These are phyloP conservation scores for Danielia reshetovae DNA, from an alignment of 805 yeast species.

Conservation along the genomic window DNA sequence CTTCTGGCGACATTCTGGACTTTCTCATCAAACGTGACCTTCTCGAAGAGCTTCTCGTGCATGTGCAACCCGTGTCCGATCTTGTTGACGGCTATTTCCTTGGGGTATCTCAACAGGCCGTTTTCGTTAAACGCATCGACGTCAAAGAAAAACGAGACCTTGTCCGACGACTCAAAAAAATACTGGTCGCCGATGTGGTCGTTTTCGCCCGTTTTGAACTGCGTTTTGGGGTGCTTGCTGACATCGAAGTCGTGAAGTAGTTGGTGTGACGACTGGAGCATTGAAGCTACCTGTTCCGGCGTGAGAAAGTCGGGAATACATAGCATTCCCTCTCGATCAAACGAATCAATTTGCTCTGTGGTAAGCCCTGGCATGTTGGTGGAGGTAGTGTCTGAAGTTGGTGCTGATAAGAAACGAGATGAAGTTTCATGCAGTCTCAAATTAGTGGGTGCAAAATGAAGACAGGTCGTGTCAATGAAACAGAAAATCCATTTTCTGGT, in stretches of 20 bases:
- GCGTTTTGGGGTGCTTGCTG: conserved; percentile 60
- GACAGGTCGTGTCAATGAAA: too few species aligned
- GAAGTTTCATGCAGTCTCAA: not conserved
- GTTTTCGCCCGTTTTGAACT: conserved; percentile 57
- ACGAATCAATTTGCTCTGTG: conserved; percentile 45
- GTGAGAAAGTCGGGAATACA: conserved; percentile 55
- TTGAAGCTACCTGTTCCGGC: conserved; percentile 31
- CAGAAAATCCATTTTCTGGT: too few species aligned
- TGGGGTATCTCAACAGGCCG: conserved; percentile 51
- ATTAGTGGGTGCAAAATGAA: conserved; percentile 1
- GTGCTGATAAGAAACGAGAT: not conserved
- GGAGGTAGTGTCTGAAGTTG: not conserved
- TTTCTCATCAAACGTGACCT: conserved; percentile 48
- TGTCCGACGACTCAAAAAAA: conserved; percentile 65
- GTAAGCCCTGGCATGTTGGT: conserved; percentile 29
- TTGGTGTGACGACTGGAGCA: conserved; percentile 41
- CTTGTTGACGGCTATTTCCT: conserved; percentile 62
- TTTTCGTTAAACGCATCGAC: conserved; percentile 57
- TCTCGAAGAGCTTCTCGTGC: conserved; percentile 45
- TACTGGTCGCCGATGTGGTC: conserved; percentile 72
- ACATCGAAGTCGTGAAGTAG: conserved; percentile 50
- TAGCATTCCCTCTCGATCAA: conserved; percentile 56
- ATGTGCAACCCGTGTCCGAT: conserved; percentile 76
- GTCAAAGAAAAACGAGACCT: conserved; percentile 66
- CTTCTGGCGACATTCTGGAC: conserved; percentile 49